phyloP scores from a whole-genome alignment of 1,284 basidiomycete species.

The Trichosporon sp. region DNA sequence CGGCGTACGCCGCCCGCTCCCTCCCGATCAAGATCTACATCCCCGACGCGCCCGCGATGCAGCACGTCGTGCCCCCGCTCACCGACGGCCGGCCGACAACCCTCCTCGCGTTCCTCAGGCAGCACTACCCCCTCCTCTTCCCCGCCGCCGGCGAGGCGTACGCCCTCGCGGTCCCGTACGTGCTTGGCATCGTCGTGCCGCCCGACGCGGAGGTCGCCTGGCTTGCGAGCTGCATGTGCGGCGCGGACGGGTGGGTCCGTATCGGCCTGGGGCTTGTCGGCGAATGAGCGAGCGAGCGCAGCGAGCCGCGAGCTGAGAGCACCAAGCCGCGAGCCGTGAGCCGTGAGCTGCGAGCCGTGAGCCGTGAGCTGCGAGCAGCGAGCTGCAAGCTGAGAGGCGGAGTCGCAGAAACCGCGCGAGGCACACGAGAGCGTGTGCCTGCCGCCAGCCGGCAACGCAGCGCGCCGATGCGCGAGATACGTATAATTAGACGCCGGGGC shows the following conservation, averaged over 20 bases:
- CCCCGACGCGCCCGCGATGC: constrained; percentile 83
- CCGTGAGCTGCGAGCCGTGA: neutral
- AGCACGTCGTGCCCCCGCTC: constrained; percentile 79
- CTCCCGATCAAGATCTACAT: constrained; percentile 86
- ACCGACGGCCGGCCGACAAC: constrained; percentile 50
- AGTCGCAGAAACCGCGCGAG: too few relatives aligned
- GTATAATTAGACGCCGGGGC: neutral
- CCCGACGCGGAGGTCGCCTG: constrained; percentile 85
- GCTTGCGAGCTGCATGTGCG: constrained; percentile 81
- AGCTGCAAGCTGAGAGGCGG: too few relatives aligned
- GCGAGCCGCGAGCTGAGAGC: neutral
- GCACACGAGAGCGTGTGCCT: neutral
- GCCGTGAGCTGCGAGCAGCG: too few relatives aligned
- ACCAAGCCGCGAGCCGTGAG: neutral
- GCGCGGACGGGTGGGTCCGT: constrained; percentile 92
- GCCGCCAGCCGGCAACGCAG: neutral
- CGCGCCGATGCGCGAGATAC: neutral
- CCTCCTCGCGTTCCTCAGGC: constrained; percentile 45
- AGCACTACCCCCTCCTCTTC: constrained; percentile 52
- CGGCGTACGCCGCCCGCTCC: constrained; percentile 74
- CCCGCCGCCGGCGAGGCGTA: constrained; percentile 39
- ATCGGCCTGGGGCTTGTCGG: constrained; percentile 65
- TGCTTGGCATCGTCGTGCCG: constrained; percentile 84
- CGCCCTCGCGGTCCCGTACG: constrained; percentile 56
- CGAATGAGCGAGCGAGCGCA: constrained; percentile 8